A percentile compares a stretch with the other conserved stretches of the same genome.
phyloP scores from a whole-genome alignment of 805 yeast species.

The Wickerhamiella musiphila region DNA sequence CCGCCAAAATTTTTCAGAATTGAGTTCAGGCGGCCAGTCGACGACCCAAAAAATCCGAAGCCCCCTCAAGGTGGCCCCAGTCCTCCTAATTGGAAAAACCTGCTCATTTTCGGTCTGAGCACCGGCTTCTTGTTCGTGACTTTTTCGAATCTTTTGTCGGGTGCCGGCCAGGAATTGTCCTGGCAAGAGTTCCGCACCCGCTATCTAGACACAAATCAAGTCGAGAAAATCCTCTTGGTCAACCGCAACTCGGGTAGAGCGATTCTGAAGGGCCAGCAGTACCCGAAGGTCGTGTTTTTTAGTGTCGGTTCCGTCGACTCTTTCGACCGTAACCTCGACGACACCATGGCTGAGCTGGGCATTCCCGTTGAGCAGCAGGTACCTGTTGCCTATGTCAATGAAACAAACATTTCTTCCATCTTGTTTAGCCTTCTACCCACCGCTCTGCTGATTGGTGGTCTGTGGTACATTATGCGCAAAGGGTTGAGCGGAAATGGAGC shows the following conservation, averaged over 20 bases:
- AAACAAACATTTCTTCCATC: slow-evolving; percentile 47
- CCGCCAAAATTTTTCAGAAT: slow-evolving; percentile 2
- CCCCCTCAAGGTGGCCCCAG: slow-evolving; percentile 5
- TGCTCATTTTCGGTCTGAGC: slow-evolving; percentile 12
- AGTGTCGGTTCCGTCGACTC: slow-evolving; percentile 77
- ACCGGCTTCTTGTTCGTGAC: slow-evolving; percentile 11
- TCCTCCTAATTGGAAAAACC: slow-evolving; percentile 10
- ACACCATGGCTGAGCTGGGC: slow-evolving; percentile 53
- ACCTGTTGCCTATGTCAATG: slow-evolving; percentile 66
- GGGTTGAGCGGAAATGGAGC: slow-evolving; percentile 48
- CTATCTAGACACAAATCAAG: slow-evolving; percentile 62
- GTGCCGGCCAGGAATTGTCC: slow-evolving; percentile 35
- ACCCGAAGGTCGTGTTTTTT: slow-evolving; percentile 39
- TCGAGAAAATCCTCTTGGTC: slow-evolving; percentile 52
- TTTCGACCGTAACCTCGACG: slow-evolving; percentile 64
- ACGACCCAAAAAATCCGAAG: slow-evolving; percentile 6
- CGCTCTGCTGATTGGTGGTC: slow-evolving; percentile 68
- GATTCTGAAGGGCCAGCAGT: slow-evolving; percentile 33
- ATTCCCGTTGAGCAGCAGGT: slow-evolving; percentile 47
- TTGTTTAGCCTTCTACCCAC: slow-evolving; percentile 77
- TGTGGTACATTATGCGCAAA: slow-evolving; percentile 62
- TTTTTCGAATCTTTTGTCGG: slow-evolving; percentile 3
- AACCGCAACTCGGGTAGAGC: slow-evolving; percentile 65
- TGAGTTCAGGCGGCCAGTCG: slow-evolving; percentile 3
- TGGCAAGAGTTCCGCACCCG: slow-evolving; percentile 81